These are phyloP conservation scores for Ustilago bromivora DNA, from an alignment of 1,284 basidiomycete genomes.

Conservation along the genomic window DNA sequence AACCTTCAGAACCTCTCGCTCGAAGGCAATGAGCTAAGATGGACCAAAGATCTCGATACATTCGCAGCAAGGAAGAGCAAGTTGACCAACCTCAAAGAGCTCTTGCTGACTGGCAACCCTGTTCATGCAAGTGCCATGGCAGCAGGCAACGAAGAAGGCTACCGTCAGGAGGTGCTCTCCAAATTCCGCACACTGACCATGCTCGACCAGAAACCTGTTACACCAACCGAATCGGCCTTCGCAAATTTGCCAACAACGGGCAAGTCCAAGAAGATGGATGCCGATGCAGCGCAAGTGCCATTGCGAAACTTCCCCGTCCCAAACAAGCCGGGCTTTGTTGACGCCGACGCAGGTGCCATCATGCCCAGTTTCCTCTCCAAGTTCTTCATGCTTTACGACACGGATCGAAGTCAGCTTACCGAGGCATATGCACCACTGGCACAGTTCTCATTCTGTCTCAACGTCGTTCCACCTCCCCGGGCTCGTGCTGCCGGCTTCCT, in stretches of 20 bases:
- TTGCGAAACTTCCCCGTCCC: slow-evolving; percentile 76
- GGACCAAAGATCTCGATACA: slow-evolving; percentile 64
- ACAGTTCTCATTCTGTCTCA: slow-evolving; percentile 87
- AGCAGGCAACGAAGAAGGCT: slow-evolving; percentile 77
- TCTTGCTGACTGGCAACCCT: slow-evolving; percentile 84
- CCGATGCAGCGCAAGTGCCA: slow-evolving; percentile 60
- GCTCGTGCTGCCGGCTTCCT: slow-evolving; percentile 67
- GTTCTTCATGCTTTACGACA: slow-evolving; percentile 84
- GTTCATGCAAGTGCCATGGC: slow-evolving; percentile 77
- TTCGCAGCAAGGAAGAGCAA: slow-evolving; percentile 47
- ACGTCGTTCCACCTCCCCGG: slow-evolving; percentile 84
- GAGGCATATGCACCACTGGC: slow-evolving; percentile 85
- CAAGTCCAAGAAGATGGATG: slow-evolving; percentile 53
- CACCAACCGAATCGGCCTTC: slow-evolving; percentile 76
- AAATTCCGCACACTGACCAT: slow-evolving; percentile 53
- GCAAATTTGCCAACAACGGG: slow-evolving; percentile 77
- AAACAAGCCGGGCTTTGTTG: slow-evolving; percentile 81
- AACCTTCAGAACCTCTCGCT: slow-evolving; percentile 78
- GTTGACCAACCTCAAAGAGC: slow-evolving; percentile 72
- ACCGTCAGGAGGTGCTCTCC: slow-evolving; percentile 45
- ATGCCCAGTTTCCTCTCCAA: slow-evolving; percentile 80
- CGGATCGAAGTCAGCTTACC: slow-evolving; percentile 77
- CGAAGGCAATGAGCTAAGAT: slow-evolving; percentile 72
- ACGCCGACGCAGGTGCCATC: slow-evolving; percentile 76
- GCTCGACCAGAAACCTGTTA: slow-evolving; percentile 77